Conservation (phyloP, 2,329 filamentous ascomycete genomes). For the Pseudocercospora macadamiae region DNA sequence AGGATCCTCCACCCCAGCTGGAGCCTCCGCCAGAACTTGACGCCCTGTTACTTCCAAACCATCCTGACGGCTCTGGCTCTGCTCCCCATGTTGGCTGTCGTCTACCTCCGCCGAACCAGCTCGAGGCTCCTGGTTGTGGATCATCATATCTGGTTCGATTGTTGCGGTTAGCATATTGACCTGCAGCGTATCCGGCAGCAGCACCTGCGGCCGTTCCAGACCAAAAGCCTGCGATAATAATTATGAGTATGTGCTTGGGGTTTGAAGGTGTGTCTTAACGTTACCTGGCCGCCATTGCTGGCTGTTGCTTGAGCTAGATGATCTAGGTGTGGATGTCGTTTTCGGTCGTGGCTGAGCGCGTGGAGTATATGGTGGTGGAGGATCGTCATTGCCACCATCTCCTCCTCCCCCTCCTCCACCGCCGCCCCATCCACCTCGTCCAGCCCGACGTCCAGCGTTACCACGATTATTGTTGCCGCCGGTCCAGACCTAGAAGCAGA, state of each 20-base stretch:
- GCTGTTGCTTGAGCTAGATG: constrained; percentile 3
- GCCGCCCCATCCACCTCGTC: constrained; percentile 45
- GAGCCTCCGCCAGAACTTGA: constrained; percentile 22
- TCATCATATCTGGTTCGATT: constrained; percentile 31
- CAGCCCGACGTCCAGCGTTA: constrained; percentile 13
- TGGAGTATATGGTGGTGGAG: constrained; percentile 53
- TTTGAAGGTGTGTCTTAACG: background rate
- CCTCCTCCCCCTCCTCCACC: constrained; percentile 45
- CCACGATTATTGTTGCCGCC: constrained; percentile 11
- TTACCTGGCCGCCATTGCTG: constrained; percentile 5
- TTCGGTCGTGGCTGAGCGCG: constrained; percentile 25
- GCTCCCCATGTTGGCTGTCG: constrained; percentile 3
- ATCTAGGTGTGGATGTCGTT: background rate
- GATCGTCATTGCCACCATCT: constrained; percentile 51
- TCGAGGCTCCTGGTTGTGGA: constrained; percentile 40
- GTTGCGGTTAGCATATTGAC: constrained; percentile 23
- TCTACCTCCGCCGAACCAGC: constrained; percentile 26
- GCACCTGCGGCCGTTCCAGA: constrained; percentile 68
- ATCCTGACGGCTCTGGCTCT: constrained; percentile 15
- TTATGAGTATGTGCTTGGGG: background rate
- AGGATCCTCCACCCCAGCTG: constrained; percentile 14
- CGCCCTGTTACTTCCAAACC: constrained; percentile 23
- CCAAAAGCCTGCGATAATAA: constrained; percentile 66
- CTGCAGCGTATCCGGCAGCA: constrained; percentile 46
- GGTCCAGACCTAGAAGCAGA: no score